These are phyloP conservation scores for Phytopythium mirpurense DNA, from an alignment of 352 stramenopile genomes.

Conservation along the genomic window DNA sequence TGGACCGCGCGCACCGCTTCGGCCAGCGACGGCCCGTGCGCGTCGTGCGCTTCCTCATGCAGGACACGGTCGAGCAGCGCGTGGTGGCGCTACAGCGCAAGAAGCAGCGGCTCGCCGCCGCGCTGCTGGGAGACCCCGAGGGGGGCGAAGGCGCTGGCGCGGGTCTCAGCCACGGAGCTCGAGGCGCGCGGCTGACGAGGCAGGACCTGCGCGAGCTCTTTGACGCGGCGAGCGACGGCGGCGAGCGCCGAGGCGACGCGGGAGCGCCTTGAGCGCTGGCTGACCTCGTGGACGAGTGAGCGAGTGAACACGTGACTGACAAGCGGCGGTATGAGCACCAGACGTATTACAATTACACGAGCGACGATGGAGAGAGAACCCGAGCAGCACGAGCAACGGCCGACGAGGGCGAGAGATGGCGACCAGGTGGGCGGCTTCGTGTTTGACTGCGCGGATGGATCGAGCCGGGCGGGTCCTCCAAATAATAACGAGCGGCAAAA, in stretches of 20 bases:
- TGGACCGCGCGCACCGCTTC: constrained; percentile 88
- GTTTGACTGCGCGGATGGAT: neutral
- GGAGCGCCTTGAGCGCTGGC: neutral
- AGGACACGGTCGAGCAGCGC: constrained; percentile 88
- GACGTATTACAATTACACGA: no score
- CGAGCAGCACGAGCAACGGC: neutral
- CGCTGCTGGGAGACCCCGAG: constrained; percentile 49
- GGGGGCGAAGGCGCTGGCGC: no score
- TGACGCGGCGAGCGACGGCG: neutral
- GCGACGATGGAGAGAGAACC: neutral
- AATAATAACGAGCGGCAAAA: constrained; percentile 8
- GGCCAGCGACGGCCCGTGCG: constrained; percentile 67
- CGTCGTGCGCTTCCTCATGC: constrained; percentile 81
- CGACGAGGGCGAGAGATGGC: neutral
- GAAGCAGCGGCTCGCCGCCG: constrained; percentile 78
- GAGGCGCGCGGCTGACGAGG: constrained; percentile 1
- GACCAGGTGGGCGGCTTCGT: neutral
- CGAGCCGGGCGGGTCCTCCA: neutral
- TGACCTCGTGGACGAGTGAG: no score
- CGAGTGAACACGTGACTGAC: no score
- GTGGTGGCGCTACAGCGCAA: constrained; percentile 86
- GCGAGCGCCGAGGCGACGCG: neutral
- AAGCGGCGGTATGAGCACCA: no score
- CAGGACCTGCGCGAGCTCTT: constrained; percentile 9
- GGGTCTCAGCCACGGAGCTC: no score